A percentile compares a stretch with the other conserved stretches of the same genome.
These are phyloP conservation scores for Xylaria acuta DNA, from an alignment of 495 filamentous ascomycete genomes.

Conservation along the genomic window DNA sequence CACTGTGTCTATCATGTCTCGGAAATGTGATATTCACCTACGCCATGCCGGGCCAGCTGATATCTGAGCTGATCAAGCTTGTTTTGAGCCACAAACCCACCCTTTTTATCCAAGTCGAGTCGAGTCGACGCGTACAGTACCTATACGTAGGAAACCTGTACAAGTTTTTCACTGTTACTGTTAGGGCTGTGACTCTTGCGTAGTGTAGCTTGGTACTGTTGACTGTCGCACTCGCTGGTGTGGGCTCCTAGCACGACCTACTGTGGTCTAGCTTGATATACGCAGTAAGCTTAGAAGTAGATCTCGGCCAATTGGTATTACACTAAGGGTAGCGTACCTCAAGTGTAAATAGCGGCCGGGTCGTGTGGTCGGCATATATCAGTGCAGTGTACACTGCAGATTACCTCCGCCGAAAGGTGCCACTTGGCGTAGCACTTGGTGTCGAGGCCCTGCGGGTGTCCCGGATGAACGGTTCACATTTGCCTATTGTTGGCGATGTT, in stretches of 20 bases:
- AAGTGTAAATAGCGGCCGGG: neutral
- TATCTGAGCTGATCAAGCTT: no score
- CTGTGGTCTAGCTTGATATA: neutral
- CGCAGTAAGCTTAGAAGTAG: slow-evolving; percentile 5
- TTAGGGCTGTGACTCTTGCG: neutral
- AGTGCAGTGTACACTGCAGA: neutral
- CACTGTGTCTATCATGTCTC: neutral
- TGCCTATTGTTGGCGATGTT: neutral
- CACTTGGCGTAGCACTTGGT: neutral
- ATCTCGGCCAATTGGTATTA: neutral
- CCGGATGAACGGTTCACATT: slow-evolving; percentile 11
- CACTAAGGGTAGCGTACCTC: neutral
- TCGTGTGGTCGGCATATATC: slow-evolving; percentile 1
- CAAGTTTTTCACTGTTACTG: neutral
- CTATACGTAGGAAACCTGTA: neutral
- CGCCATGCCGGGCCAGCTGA: neutral
- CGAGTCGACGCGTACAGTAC: neutral
- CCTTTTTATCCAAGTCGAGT: no score
- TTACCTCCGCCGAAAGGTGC: neutral
- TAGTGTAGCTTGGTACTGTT: neutral
- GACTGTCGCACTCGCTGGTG: neutral
- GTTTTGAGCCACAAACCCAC: no score
- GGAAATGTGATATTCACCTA: neutral
- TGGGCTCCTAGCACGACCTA: neutral
- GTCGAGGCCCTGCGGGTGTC: neutral